phyloP scores from a whole-genome alignment of 2,329 filamentous ascomycete species.

The Rachicladosporium sp. region DNA sequence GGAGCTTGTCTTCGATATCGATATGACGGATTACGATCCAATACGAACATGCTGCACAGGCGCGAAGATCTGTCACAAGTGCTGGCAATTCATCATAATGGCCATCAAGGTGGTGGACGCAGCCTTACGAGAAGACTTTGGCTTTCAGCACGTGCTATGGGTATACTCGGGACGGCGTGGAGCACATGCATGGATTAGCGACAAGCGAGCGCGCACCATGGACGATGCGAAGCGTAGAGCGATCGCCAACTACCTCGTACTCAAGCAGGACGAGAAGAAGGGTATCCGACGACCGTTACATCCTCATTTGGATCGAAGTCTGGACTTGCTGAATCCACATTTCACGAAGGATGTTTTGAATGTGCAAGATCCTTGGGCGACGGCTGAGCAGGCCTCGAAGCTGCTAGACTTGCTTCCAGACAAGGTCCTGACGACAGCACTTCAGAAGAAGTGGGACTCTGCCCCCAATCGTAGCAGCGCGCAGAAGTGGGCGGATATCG shows the following conservation, averaged over 20 bases:
- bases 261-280: slow-evolving; percentile 74
- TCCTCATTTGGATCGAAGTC: slow-evolving; percentile 74
- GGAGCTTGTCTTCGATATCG: slow-evolving; percentile 97
- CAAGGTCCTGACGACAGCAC: slow-evolving; percentile 58
- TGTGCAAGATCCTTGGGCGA: slow-evolving; percentile 75
- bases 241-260: slow-evolving; percentile 78
- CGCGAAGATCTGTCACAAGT: slow-evolving; percentile 85
- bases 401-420: slow-evolving; percentile 81
- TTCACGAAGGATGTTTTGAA: slow-evolving; percentile 74
- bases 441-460: slow-evolving; percentile 84
- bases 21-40: slow-evolving; percentile 97
- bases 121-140: slow-evolving; percentile 84
- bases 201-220: slow-evolving; percentile 70
- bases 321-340: slow-evolving; percentile 70
- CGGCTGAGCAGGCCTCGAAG: slow-evolving; percentile 56
- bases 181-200: slow-evolving; percentile 96
- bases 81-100: slow-evolving; percentile 97
- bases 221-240: slow-evolving; percentile 77
- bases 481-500: slow-evolving; percentile 90
- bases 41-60: slow-evolving; percentile 90
- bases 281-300: slow-evolving; percentile 81
- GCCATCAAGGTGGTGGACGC: slow-evolving; percentile 86
- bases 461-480: slow-evolving; percentile 63
- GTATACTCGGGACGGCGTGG: slow-evolving; percentile 95
- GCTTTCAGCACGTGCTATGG: slow-evolving; percentile 94